These are phyloP conservation scores for Canavalia ensiformis DNA, from an alignment of 306 rosid species.

Conservation along the genomic window DNA sequence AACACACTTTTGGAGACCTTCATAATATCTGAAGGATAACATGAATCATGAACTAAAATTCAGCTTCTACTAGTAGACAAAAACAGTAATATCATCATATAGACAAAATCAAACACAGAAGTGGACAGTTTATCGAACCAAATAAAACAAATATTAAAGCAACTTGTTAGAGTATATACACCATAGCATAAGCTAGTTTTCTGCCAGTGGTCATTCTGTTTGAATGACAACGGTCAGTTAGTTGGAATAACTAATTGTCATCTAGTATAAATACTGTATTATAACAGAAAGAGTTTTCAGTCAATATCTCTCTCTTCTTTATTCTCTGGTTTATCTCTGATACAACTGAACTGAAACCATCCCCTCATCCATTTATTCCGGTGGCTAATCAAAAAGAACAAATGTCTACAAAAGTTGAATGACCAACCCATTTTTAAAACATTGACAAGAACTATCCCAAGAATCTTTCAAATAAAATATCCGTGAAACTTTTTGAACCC, in stretches of 20 bases:
- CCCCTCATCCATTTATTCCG: not conserved
- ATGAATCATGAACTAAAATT: slow-evolving; percentile 40
- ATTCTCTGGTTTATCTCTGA: no score
- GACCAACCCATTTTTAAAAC: not conserved
- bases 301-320: no score
- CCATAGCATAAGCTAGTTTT: no score
- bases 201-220: no score
- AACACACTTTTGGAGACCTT: slow-evolving; percentile 93
- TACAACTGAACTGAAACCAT: slow-evolving; percentile 24
- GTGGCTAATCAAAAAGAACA: slow-evolving; percentile 1
- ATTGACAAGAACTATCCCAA: not conserved
- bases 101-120: slow-evolving; percentile 22
- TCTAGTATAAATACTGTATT: no score
- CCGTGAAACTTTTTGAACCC: not conserved
- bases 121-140: slow-evolving; percentile 6
- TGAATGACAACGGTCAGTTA: no score
- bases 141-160: not conserved
- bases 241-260: no score
- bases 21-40: slow-evolving; percentile 71
- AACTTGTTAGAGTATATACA: not conserved
- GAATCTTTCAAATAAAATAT: not conserved
- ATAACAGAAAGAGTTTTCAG: no score
- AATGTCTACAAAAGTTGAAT: not conserved
- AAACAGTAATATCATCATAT: not conserved
- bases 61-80: slow-evolving; percentile 20